Base-by-base conservation (phyloP, 2,329 filamentous ascomycete species). In the Sarocladium oryzae region DNA sequence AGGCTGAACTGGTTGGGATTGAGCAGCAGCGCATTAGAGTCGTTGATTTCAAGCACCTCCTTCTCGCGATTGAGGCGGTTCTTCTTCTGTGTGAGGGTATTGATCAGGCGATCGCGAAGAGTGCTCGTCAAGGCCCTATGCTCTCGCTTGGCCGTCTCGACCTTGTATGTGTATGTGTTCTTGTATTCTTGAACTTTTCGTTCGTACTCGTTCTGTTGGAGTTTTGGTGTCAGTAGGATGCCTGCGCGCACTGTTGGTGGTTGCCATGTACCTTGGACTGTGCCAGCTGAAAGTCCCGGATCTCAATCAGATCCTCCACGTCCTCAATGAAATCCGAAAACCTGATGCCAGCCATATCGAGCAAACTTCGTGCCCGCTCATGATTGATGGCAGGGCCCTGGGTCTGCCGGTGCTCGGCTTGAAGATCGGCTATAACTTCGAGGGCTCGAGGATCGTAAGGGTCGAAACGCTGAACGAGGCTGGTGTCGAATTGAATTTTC, bases 401-500 rank as follows among this genome's bases (percentile, higher is more conserved):
- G 10, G 73, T 73, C 49, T 77, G 74, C 33, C 73, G 70, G 52
- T 79, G 75, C 53, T 77, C 72, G 55, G 76, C 73, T 53, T 81
- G 79, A 61, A 86, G 69, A 58, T 83, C 80, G 49, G 78, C 75
- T 55, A 90, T 82, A 52, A 87, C 81, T 55, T 89, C 85, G 43
- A 96, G 76, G 46, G 88, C 82, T 54, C 82, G 79, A 54, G 83
- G 76, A 50, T 78, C 75, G 66, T 95, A 95, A 1, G 88, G 86
- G 61, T 96, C 86, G 50, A 93, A 88, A 58, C 88, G 84, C 66
- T 89, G 84, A 57, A 96, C 89, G 41, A 95, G 78, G 53, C 81
- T 88, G 70, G 91, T 90, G 67, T 96, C 91, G 57, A 89, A 84
- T 69, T 96, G 91, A n/a, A 96, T 82, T 58, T 89, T 89, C 61